phyloP scores from a whole-genome alignment of 805 yeast species.

The Saturnispora sekii region DNA sequence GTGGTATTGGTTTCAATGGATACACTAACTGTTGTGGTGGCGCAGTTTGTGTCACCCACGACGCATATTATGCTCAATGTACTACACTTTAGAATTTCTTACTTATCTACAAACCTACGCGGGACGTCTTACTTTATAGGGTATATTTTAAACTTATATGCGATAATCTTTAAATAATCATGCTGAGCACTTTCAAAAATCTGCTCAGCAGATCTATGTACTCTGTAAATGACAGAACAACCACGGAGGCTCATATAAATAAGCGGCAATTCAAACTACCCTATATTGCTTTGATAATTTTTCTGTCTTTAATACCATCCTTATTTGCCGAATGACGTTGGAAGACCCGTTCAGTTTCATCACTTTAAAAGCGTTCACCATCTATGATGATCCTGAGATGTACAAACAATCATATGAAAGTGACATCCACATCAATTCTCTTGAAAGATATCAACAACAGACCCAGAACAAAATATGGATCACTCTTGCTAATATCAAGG shows the following conservation, averaged over 20 bases:
- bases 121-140: background rate
- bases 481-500: too few species aligned
- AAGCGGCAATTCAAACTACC: too few species aligned
- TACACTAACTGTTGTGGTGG: conserved; percentile 17
- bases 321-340: background rate
- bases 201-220: too few species aligned
- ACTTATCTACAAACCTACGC: background rate
- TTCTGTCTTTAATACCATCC: background rate
- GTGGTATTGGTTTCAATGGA: conserved; percentile 17
- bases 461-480: too few species aligned
- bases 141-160: too few species aligned
- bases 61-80: conserved; percentile 23
- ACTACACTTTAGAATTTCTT: conserved; percentile 5
- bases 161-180: too few species aligned
- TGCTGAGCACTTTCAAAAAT: too few species aligned
- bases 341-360: background rate
- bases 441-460: too few species aligned
- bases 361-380: background rate
- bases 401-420: background rate
- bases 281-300: background rate
- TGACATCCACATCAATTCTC: too few species aligned
- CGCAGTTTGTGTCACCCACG: conserved; percentile 17
- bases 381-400: background rate
- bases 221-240: too few species aligned
- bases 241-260: too few species aligned